Conservation (phyloP, 2,329 filamentous ascomycete species). For the Colletotrichum navitas region DNA sequence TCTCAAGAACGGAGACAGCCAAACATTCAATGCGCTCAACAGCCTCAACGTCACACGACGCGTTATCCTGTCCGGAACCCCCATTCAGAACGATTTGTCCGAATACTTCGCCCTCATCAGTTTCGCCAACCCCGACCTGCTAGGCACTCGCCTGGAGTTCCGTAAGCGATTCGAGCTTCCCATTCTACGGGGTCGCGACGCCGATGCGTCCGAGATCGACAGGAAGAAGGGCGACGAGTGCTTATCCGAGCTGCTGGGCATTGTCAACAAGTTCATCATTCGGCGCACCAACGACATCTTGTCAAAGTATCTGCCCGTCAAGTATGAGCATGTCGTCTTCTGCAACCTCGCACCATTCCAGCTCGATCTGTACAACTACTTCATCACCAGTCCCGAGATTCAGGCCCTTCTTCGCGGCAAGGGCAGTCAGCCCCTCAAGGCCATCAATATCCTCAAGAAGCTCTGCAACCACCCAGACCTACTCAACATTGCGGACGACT, state of each 20-base stretch:
- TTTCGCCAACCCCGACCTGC: conserved; percentile 93
- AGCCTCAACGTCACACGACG: conserved; percentile 89
- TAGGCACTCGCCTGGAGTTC: conserved; percentile 91
- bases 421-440: conserved; percentile 94
- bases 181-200: conserved; percentile 91
- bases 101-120: conserved; percentile 97
- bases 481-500: conserved; percentile 82
- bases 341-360: conserved; percentile 96
- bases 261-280: conserved; percentile 99
- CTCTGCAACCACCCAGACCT: conserved; percentile 98
- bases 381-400: conserved; percentile 95
- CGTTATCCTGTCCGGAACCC: conserved; percentile 95
- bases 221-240: conserved; percentile 86
- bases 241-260: conserved; percentile 80
- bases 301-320: conserved; percentile 96
- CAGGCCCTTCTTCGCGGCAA: conserved; percentile 92
- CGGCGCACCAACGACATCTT: conserved; percentile 97
- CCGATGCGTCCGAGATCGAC: conserved; percentile 86
- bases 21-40: conserved; percentile 93
- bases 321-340: conserved; percentile 99
- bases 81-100: conserved; percentile 98
- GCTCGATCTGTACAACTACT: conserved; percentile 93
- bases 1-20: conserved; percentile 95
- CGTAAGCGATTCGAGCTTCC: conserved; percentile 94
- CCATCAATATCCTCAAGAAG: conserved; percentile 97